A percentile compares a stretch with the other conserved stretches of the same genome.
Conservation (phyloP, 345 rosid species). For the Dovyalis caffra region DNA sequence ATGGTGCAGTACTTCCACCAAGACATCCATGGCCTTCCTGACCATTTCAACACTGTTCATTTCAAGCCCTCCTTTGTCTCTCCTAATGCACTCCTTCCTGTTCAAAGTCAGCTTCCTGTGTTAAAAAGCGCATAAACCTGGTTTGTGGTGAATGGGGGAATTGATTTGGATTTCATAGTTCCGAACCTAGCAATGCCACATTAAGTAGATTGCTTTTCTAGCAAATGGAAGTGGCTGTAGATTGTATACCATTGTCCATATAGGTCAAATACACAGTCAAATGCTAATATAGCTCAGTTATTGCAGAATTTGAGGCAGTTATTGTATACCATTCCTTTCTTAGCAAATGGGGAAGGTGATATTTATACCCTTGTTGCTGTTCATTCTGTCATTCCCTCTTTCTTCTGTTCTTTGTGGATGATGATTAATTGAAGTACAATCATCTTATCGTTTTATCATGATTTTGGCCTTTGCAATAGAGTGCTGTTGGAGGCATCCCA, state of each 20-base stretch:
- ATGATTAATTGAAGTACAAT: too few relatives aligned
- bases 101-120: conserved; percentile 2
- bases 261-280: background rate
- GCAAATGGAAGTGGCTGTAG: background rate
- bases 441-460: too few relatives aligned
- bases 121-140: background rate
- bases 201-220: background rate
- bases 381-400: too few relatives aligned
- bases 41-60: background rate
- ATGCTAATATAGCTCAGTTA: conserved; percentile 6
- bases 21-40: conserved; percentile 1
- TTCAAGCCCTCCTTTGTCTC: background rate
- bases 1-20: background rate
- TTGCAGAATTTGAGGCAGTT: conserved; percentile 10
- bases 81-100: background rate
- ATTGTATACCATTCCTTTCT: too few relatives aligned
- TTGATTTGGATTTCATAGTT: background rate
- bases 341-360: too few relatives aligned
- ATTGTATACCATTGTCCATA: background rate
- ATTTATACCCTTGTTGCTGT: too few relatives aligned
- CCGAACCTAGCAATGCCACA: background rate
- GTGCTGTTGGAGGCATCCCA: too few relatives aligned
- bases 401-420: too few relatives aligned
- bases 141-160: background rate
- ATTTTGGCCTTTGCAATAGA: too few relatives aligned